Percentiles rank a stretch among this genome's conserved stretches.
Conservation (phyloP, 306 rosid species). For the Begonia masoniana region DNA sequence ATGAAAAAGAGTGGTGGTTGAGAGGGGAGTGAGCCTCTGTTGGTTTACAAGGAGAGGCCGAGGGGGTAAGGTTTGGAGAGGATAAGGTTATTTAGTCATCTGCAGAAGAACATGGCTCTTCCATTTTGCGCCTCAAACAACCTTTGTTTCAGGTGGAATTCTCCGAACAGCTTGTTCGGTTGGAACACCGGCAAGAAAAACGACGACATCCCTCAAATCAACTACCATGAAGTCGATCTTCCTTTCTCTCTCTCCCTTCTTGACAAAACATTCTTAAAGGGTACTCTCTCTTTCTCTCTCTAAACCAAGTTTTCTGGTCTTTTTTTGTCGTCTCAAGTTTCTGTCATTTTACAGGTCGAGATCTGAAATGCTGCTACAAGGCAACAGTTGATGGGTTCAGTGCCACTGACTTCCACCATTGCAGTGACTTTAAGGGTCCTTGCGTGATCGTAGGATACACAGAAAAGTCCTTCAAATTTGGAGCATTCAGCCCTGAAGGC, state of each 20-base stretch:
- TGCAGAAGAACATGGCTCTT: too few relatives aligned
- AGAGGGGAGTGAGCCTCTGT: too few relatives aligned
- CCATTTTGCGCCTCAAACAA: slow-evolving; percentile 26
- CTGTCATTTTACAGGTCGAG: slow-evolving; percentile 40
- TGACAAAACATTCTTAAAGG: slow-evolving; percentile 53
- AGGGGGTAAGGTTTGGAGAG: not conserved
- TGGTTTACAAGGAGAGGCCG: too few relatives aligned
- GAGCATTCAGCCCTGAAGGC: slow-evolving; percentile 90
- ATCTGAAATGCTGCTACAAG: slow-evolving; percentile 74
- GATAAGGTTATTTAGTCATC: slow-evolving; percentile 18
- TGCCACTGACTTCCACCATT: slow-evolving; percentile 56
- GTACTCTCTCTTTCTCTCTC: slow-evolving; percentile 25
- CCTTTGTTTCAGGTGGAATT: slow-evolving; percentile 23
- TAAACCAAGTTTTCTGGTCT: not conserved
- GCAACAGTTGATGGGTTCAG: slow-evolving; percentile 79
- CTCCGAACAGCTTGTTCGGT: slow-evolving; percentile 45
- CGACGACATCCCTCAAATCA: slow-evolving; percentile 32
- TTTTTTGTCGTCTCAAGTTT: too few relatives aligned
- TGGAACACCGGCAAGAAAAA: slow-evolving; percentile 49
- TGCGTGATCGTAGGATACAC: slow-evolving; percentile 82
- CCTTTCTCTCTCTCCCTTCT: slow-evolving; percentile 59
- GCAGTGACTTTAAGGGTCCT: slow-evolving; percentile 85
- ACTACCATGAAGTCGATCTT: slow-evolving; percentile 64
- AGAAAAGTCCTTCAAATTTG: slow-evolving; percentile 73
- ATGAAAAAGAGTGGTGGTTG: too few relatives aligned